A percentile compares a stretch with the other conserved stretches of the same genome.
These are phyloP conservation scores for Aspergillus novoparasiticus DNA, from an alignment of 2,329 filamentous ascomycete species.

Conservation along the genomic window DNA sequence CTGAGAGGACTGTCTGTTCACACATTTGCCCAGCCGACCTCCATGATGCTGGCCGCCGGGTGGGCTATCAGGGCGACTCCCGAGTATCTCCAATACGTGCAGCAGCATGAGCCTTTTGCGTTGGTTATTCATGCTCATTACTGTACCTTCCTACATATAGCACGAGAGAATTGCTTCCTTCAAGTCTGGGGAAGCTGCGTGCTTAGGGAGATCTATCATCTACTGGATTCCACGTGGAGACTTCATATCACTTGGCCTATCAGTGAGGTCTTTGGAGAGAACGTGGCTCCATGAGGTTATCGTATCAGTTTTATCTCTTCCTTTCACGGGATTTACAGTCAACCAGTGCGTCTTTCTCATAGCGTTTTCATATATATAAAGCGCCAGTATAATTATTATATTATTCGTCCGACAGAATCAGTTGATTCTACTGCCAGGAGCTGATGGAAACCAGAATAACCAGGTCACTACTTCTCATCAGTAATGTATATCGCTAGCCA, in stretches of 20 bases:
- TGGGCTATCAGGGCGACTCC: slow-evolving; percentile 23
- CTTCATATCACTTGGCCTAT: not conserved
- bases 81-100: slow-evolving; percentile 20
- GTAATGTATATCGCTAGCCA: not conserved
- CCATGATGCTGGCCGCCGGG: slow-evolving; percentile 15
- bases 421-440: not conserved
- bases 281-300: too few relatives aligned
- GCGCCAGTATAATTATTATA: not conserved
- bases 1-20: not conserved
- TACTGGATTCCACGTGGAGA: not conserved
- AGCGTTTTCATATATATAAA: not conserved
- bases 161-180: slow-evolving; percentile 23
- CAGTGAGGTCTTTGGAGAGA: not conserved
- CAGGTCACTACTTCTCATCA: slow-evolving; percentile 10
- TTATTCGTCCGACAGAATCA: not conserved
- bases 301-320: not conserved
- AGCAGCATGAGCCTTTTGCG: slow-evolving; percentile 17
- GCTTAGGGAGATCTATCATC: slow-evolving; percentile 3
- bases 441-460: not conserved
- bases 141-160: slow-evolving; percentile 25
- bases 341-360: not conserved
- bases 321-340: not conserved
- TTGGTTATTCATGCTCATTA: slow-evolving; percentile 27
- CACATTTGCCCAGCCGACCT: not conserved
- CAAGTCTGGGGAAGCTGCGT: slow-evolving; percentile 22